A percentile compares a stretch with the other conserved stretches of the same genome.
These are phyloP conservation scores for Paratinospora sagittata DNA, from an alignment of 164 flowering plant species.

Conservation along the genomic window DNA sequence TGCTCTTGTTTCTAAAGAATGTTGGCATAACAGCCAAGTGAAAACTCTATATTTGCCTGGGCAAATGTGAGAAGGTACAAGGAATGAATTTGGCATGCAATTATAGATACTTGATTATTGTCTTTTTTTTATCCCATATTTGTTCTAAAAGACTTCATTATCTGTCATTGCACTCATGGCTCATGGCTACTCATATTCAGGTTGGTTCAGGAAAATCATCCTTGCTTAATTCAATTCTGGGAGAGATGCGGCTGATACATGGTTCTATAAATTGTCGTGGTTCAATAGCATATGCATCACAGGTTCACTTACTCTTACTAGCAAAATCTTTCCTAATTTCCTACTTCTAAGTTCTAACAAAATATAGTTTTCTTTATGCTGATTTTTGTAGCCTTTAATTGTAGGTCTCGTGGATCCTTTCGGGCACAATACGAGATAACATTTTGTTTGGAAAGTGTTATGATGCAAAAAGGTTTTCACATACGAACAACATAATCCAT, in stretches of 20 bases:
- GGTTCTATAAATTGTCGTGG: slow-evolving; percentile 55
- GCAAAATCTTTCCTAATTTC: slow-evolving; percentile 5
- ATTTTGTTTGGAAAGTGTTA: slow-evolving; percentile 67
- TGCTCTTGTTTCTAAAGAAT: too few species aligned
- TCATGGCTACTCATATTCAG: slow-evolving; percentile 34
- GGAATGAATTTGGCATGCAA: neutral
- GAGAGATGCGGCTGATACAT: slow-evolving; percentile 54
- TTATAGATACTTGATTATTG: neutral
- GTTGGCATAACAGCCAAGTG: too few species aligned
- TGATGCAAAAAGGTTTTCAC: slow-evolving; percentile 69
- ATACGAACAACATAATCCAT: too few species aligned
- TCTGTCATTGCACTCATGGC: slow-evolving; percentile 2
- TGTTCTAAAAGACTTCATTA: neutral
- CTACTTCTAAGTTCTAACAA: neutral
- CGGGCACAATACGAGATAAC: slow-evolving; percentile 87
- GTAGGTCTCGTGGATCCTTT: slow-evolving; percentile 91
- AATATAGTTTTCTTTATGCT: too few species aligned
- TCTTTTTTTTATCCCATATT: neutral
- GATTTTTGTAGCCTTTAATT: slow-evolving; percentile 13
- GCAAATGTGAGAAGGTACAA: too few species aligned
- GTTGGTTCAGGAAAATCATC: slow-evolving; percentile 98
- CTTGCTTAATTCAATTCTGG: slow-evolving; percentile 67
- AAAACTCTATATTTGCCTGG: too few species aligned
- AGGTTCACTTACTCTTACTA: slow-evolving; percentile 39
- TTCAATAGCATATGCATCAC: slow-evolving; percentile 81